Evolutionary conservation across 2,329 filamentous ascomycete genomes (phyloP), one percentile per base, ranked within the genome.

Genomic region (Botryotinia calthae): DNA sequence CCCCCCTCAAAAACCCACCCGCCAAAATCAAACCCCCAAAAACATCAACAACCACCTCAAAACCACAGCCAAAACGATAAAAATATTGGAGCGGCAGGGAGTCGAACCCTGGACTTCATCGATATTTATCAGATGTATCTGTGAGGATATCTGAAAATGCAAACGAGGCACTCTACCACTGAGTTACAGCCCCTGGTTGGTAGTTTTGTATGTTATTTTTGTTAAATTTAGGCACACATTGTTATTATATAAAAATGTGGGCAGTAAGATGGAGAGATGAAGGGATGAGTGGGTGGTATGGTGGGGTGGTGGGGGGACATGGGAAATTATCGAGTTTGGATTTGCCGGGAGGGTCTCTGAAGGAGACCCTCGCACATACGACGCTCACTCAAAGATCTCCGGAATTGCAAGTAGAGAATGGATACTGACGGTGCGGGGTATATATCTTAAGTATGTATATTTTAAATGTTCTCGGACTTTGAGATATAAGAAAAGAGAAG

Each of bases 171-270:
- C 51, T 56, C 51, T 56, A 56, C 51, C 51, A 56, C 51, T 56
- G 51, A 56, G 51, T 56, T 56, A 56, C 51, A 28, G 51, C 51
- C 51, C 51, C 51, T 56, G 51, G 28, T 56, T 31, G n/a, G 14
- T n/a, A 1, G 0, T 28, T 28, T 54, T 1, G 7, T 5, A 16
- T n/a, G 10, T 1, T 6, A 1, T 0, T 0, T 0, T 2, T 0
- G 0, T 4, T 0, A 2, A 1, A 0, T 54, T 54, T 54, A 0
- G 4, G 0, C 0, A 16, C 7, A 28, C 28, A 22, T 48, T 10
- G 1, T 20, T 7, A 16, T 20, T 20, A 4, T 2, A 4, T 1
- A 6, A 7, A 14, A 12, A 20, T 7, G 1, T 20, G 44, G 14
- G 44, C 1, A 8, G 14, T 22, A 9, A 22, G 18, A 22, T 20